These are phyloP conservation scores for Mrakia frigida DNA, from an alignment of 768 basidiomycete genomes.

Conservation along the genomic window DNA sequence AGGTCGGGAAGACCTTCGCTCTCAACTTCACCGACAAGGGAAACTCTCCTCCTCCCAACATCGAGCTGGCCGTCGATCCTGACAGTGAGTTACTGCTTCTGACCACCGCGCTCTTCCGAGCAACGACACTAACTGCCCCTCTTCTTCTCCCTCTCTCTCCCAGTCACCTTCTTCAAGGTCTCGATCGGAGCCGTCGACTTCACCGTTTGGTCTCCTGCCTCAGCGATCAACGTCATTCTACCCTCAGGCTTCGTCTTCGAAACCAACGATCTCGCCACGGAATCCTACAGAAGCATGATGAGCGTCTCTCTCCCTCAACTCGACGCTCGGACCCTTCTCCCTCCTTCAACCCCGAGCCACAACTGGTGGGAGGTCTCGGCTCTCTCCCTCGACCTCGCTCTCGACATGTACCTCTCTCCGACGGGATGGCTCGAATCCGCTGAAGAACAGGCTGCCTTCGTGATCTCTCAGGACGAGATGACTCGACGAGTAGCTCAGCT, in stretches of 20 bases:
- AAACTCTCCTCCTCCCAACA: slow-evolving; percentile 69
- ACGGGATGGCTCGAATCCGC: slow-evolving; percentile 54
- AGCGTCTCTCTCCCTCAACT: slow-evolving; percentile 57
- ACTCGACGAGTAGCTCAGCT: slow-evolving; percentile 62
- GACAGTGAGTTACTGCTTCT: too few species aligned
- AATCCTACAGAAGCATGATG: slow-evolving; percentile 60
- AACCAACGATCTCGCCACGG: slow-evolving; percentile 69
- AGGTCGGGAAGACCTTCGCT: slow-evolving; percentile 57
- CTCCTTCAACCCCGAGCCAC: slow-evolving; percentile 17
- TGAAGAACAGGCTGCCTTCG: slow-evolving; percentile 58
- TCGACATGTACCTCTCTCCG: slow-evolving; percentile 69
- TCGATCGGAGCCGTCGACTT: slow-evolving; percentile 54
- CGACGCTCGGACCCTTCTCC: slow-evolving; percentile 51
- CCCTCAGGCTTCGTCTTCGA: slow-evolving; percentile 61
- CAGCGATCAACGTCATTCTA: slow-evolving; percentile 56
- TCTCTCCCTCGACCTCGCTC: slow-evolving; percentile 30
- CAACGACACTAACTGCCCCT: slow-evolving; percentile 29
- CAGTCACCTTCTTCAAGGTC: slow-evolving; percentile 82
- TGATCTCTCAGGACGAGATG: slow-evolving; percentile 62
- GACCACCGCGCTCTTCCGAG: too few species aligned
- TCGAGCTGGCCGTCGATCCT: slow-evolving; percentile 57
- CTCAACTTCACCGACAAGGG: slow-evolving; percentile 67
- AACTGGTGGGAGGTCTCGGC: slow-evolving; percentile 36
- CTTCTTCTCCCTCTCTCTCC: background rate
- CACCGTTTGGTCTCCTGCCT: slow-evolving; percentile 54